Base-by-base conservation (phyloP, 176 grass and related monocot genomes). In the Musa acuminata region DNA sequence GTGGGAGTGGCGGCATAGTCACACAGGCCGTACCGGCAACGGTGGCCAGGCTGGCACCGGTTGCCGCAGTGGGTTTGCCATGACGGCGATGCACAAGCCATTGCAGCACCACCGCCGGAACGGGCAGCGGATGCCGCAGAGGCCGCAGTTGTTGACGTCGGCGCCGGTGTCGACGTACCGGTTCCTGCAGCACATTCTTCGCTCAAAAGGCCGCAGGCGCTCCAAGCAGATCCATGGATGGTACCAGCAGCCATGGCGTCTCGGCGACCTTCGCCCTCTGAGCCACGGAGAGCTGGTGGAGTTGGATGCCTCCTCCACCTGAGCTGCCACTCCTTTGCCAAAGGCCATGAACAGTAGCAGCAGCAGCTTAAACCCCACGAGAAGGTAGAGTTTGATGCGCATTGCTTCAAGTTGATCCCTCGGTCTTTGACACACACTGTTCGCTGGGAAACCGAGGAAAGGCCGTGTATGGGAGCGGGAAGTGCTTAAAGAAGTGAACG, bases 91-190 rank as follows among this genome's bases (percentile, higher is more conserved):
- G 51, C 66, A 79, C 48, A 54, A 11, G 22, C 65, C 64, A 8
- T 52, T n/a, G 77, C 77, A 79, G 77, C 77, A 71, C 66, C 9
- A 17, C 66, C 24, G 49, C 25, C 5, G 22, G 64, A 79, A 79
- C 77, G 65, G 24, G 65, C 77, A 79, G 8, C 66, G 65, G 26
- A 71, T 9, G 51, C 77, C 53, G 4, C 77, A 79, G 26, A 71
- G 3, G 51, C 77, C 53, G 4, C 77, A 79, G 77, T 79, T 71
- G 64, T 79, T 49, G 8, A 66, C 6, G 25, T 71, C 66, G n/a
- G 24, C 19, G 64, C 26, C 53, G 3, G 29, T 5, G 66, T 69
- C 27, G 66, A 16, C 13, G 66, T 29, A 69, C 26, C 66, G 66
- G 29, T 69, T 17, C 2, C 13, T 11, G 27, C 66, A 69, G 27